Evolutionary conservation across 2,329 filamentous ascomycete genomes (phyloP).

Genomic region (Sporothrix euskadiensis): DNA sequence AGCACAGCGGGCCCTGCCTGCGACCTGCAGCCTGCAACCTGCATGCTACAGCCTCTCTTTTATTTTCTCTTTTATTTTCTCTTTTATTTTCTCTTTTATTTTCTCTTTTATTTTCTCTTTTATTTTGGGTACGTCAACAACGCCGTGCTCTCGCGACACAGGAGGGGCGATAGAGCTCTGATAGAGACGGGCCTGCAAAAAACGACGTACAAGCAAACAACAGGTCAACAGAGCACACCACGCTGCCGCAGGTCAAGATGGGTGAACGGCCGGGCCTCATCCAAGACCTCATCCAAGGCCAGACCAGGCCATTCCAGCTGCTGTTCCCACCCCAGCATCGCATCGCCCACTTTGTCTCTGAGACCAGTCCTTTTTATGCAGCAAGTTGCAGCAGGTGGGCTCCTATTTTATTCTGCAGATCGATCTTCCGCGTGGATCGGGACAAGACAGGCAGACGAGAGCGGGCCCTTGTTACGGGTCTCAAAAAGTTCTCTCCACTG

Average conservation of each 20-base stretch:
- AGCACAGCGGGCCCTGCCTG: conserved; percentile 22
- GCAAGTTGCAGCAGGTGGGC: conserved; percentile 16
- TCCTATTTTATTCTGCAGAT: conserved; percentile 25
- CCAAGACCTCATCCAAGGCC: too few species aligned
- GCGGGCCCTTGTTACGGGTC: conserved; percentile 2
- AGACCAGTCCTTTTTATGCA: conserved; percentile 11
- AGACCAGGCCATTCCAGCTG: not conserved
- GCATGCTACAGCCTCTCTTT: conserved; percentile 18
- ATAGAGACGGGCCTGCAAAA: not conserved
- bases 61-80: not conserved
- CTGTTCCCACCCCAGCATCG: not conserved
- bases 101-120: not conserved
- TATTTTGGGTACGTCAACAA: not conserved
- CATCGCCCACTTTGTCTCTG: not conserved
- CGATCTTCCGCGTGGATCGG: conserved; percentile 23
- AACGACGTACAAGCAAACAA: not conserved
- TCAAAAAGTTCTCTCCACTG: conserved; percentile 3
- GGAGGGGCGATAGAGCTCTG: not conserved
- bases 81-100: not conserved
- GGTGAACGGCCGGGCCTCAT: not conserved
- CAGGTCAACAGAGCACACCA: not conserved
- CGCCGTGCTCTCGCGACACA: not conserved
- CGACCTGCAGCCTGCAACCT: conserved; percentile 15
- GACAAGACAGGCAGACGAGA: not conserved
- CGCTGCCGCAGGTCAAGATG: not conserved